A percentile compares a stretch with the other conserved stretches of the same genome.
Conservation (phyloP, 257 asterid species). For the Capsicum pubescens region DNA sequence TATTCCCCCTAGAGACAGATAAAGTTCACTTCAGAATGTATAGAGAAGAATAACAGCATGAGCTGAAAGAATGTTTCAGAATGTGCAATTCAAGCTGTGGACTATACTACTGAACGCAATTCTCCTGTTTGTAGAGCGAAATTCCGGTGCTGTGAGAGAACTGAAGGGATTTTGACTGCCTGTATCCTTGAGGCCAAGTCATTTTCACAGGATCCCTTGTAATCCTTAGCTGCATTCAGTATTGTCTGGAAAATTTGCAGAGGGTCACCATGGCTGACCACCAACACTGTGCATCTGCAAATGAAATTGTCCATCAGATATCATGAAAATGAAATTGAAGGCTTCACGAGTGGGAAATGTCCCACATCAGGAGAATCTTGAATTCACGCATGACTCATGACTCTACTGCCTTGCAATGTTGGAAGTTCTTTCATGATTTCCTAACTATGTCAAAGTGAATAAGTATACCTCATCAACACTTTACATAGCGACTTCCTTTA, state of each 20-base stretch:
- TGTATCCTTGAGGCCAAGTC: constrained; percentile 58
- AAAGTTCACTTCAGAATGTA: not conserved
- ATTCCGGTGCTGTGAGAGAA: constrained; percentile 79
- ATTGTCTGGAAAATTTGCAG: constrained; percentile 92
- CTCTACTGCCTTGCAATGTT: not conserved
- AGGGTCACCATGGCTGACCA: constrained; percentile 97
- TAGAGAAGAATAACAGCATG: not conserved
- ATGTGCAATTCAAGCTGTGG: constrained; percentile 10
- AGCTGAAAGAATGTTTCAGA: constrained; percentile 16
- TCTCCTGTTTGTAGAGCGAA: constrained; percentile 83
- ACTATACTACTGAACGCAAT: constrained; percentile 61
- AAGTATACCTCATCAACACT: not conserved
- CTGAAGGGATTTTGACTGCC: constrained; percentile 57
- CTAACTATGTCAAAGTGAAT: not conserved
- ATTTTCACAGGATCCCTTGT: constrained; percentile 34
- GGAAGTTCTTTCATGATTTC: not conserved
- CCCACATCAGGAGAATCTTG: not conserved
- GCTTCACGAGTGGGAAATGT: not conserved
- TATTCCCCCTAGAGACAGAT: constrained; percentile 8
- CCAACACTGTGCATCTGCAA: constrained; percentile 72
- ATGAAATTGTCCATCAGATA: not conserved
- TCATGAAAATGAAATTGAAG: not conserved
- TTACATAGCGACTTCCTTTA: not conserved
- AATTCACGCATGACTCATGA: not conserved
- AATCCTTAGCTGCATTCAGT: constrained; percentile 53